These are phyloP conservation scores for Botryosphaeria dothidea DNA, from an alignment of 2,329 filamentous ascomycete genomes.

Conservation along the genomic window DNA sequence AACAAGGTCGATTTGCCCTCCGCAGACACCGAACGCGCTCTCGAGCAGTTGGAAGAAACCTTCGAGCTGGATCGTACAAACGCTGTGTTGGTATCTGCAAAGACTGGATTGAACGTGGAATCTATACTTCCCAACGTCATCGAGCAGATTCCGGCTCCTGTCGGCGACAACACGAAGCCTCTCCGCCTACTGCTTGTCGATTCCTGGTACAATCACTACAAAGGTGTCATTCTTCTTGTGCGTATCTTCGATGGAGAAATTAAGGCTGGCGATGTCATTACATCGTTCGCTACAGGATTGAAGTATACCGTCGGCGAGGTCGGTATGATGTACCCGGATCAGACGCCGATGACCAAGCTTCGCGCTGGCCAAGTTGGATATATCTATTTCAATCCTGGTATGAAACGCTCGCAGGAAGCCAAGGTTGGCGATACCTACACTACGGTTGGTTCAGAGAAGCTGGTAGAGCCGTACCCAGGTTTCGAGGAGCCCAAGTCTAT, in stretches of 20 bases:
- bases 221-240: conserved; percentile 88
- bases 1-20: conserved; percentile 96
- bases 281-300: conserved; percentile 82
- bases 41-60: conserved; percentile 80
- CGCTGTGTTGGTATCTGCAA: conserved; percentile 81
- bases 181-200: conserved; percentile 87
- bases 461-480: conserved; percentile 79
- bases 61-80: conserved; percentile 84
- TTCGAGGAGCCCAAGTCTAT: conserved; percentile 98
- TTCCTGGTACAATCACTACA: conserved; percentile 97
- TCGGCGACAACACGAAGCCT: conserved; percentile 71
- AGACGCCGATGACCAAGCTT: conserved; percentile 76
- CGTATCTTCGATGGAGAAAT: conserved; percentile 87
- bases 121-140: conserved; percentile 83
- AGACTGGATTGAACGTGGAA: conserved; percentile 86
- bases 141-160: conserved; percentile 77
- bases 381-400: conserved; percentile 95
- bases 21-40: conserved; percentile 80
- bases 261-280: conserved; percentile 78
- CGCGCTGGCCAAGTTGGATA: conserved; percentile 95
- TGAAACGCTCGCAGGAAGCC: conserved; percentile 95
- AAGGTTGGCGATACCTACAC: conserved; percentile 97
- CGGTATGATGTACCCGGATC: conserved; percentile 90
- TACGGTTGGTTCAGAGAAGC: conserved; percentile 70
- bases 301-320: conserved; percentile 96